Evolutionary conservation across 2,329 filamentous ascomycete genomes (phyloP), one percentile per base, ranked within the genome.

Genomic region (Sporothrix mexicana): DNA sequence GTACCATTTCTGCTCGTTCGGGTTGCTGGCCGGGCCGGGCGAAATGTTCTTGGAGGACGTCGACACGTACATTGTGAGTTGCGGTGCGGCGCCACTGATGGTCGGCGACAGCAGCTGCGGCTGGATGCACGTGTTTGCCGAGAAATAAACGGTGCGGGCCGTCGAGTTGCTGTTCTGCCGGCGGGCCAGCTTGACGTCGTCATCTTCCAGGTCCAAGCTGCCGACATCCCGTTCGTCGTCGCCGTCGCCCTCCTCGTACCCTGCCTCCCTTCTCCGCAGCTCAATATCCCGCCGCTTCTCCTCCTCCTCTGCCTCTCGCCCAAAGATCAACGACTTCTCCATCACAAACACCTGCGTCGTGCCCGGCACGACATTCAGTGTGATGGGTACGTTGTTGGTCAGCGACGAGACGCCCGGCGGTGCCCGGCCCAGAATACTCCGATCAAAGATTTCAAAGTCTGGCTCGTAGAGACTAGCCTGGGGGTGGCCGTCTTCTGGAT

Each of bases 41-140:
- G 86, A 84, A 69, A 88, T 85, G 77, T 94, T 92, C 13, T 85
- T 83, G 1, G 84, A 78, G 2, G 89, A 88, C 20, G 84, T 89
- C 2, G 94, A 97, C 66, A 97, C 85, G 78, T 92, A 97, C 10
- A 98, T 83, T 13, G 88, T 88, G 69, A 98, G 86, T 77, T 97
- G 94, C 0, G 92, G 91, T 13, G 92, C 88, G 15, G 82, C 80
- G 69, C 82, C 77, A 2, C 78, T 78, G 0, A 82, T 84, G 30
- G 84, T 82, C 2, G 53, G 36, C n/a, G 71, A 83, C 9, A 82
- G 88, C 55, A 86, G 84, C 23, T 82, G 79, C 13, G 95, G 96
- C 77, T 97, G 94, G 36, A 88, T 81, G 81, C 96, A 99, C 0
- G 93, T 95, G 76, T 94, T 98, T 59, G 94, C 90, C 1, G 94